Evolutionary conservation across 306 rosid genomes (phyloP).

Genomic region (Psophocarpus tetragonolobus): DNA sequence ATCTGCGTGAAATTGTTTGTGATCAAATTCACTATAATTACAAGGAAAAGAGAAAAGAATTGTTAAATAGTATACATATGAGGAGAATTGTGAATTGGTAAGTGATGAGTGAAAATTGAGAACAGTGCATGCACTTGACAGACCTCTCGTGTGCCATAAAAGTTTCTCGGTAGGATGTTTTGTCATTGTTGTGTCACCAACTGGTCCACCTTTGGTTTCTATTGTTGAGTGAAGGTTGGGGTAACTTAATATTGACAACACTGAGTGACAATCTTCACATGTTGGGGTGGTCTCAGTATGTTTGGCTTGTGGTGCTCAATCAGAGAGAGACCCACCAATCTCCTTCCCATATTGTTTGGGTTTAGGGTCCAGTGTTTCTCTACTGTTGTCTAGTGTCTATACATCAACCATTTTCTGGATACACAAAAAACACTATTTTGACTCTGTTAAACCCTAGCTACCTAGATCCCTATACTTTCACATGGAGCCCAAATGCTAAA

Average conservation of each 20-base stretch:
- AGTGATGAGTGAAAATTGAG: neutral
- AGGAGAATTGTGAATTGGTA: slow-evolving; percentile 1
- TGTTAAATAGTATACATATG: neutral
- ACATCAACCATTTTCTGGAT: slow-evolving; percentile 2
- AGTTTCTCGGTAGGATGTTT: slow-evolving; percentile 40
- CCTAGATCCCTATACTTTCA: slow-evolving; percentile 8
- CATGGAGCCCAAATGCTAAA: slow-evolving; percentile 50
- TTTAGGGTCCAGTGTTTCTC: slow-evolving; percentile 13
- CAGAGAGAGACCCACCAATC: slow-evolving; percentile 21
- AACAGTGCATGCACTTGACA: slow-evolving; percentile 24
- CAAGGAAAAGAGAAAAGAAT: neutral
- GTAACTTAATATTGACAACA: slow-evolving; percentile 29
- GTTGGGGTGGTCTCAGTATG: slow-evolving; percentile 32
- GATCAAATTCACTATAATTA: neutral
- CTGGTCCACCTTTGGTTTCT: slow-evolving; percentile 34
- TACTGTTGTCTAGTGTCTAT: slow-evolving; percentile 35
- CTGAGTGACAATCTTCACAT: slow-evolving; percentile 38
- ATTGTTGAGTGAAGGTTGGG: neutral
- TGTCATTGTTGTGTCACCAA: slow-evolving; percentile 58
- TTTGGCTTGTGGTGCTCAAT: slow-evolving; percentile 32
- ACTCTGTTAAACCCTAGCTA: slow-evolving; percentile 18
- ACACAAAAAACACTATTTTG: slow-evolving; percentile 8
- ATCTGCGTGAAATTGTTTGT: neutral
- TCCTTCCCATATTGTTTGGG: slow-evolving; percentile 3
- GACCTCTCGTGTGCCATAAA: slow-evolving; percentile 51